phyloP scores from a whole-genome alignment of 306 rosid genomes.

The Oemleria cerasiformis region DNA sequence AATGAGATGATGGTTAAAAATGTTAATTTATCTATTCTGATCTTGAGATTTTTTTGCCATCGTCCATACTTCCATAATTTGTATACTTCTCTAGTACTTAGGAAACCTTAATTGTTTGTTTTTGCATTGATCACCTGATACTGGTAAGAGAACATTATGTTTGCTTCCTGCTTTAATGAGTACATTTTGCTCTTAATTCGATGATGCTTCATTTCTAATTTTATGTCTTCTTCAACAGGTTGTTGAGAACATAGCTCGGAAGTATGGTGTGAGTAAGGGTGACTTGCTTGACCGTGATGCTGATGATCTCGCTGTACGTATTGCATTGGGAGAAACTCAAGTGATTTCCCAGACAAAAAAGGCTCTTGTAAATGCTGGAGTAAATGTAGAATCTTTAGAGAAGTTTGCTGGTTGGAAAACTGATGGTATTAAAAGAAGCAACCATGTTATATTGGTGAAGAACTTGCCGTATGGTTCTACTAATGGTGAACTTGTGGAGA shows the following conservation, averaged over 20 bases:
- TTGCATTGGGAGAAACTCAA: conserved; percentile 89
- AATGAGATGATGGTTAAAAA: background rate
- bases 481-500: conserved; percentile 67
- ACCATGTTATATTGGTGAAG: conserved; percentile 80
- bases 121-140: background rate
- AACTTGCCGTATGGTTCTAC: conserved; percentile 90
- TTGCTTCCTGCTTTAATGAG: background rate
- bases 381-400: conserved; percentile 73
- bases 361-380: conserved; percentile 77
- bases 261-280: conserved; percentile 75
- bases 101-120: background rate
- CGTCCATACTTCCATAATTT: background rate
- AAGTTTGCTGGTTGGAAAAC: conserved; percentile 55
- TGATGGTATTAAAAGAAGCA: conserved; percentile 81
- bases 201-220: conserved; percentile 8
- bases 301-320: conserved; percentile 76
- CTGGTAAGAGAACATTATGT: background rate
- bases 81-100: background rate
- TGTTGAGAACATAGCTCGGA: conserved; percentile 78
- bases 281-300: conserved; percentile 80
- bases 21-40: background rate
- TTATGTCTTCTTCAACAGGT: conserved; percentile 42
- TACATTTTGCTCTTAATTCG: background rate
- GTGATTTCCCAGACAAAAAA: conserved; percentile 83
- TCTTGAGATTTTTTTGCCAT: background rate